Percentiles rank a stretch among this genome's conserved stretches.
These are phyloP conservation scores for Cercospora sesami DNA, from an alignment of 2,329 filamentous ascomycete species.

Conservation along the genomic window DNA sequence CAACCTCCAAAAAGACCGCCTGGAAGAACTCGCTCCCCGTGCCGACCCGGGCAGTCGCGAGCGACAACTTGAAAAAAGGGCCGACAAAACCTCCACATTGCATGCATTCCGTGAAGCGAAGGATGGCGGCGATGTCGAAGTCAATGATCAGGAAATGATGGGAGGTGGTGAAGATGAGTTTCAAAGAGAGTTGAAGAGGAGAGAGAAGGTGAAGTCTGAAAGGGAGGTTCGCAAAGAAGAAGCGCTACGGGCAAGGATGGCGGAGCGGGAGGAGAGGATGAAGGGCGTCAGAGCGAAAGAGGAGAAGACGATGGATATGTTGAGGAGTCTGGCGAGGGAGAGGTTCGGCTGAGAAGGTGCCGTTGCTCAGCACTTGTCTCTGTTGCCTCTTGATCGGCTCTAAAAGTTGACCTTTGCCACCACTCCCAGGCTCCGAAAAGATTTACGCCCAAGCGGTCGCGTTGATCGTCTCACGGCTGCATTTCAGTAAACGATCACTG, in stretches of 20 bases:
- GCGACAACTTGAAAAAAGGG: slow-evolving; percentile 81
- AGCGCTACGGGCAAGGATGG: slow-evolving; percentile 68
- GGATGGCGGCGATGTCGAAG: slow-evolving; percentile 63
- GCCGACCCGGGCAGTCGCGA: slow-evolving; percentile 82
- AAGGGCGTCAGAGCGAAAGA: slow-evolving; percentile 72
- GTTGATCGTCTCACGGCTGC: neutral
- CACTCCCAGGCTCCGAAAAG: neutral
- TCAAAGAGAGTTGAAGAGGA: slow-evolving; percentile 64
- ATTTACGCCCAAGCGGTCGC: neutral
- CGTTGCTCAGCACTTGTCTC: neutral
- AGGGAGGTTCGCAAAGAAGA: slow-evolving; percentile 81
- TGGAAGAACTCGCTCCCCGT: slow-evolving; percentile 80
- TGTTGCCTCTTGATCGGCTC: neutral
- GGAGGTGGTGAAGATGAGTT: slow-evolving; percentile 67
- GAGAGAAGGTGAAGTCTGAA: slow-evolving; percentile 76
- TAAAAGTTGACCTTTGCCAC: neutral
- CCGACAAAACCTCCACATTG: slow-evolving; percentile 70
- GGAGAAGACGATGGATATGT: slow-evolving; percentile 77
- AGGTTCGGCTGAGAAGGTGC: slow-evolving; percentile 60
- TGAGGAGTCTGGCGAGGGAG: slow-evolving; percentile 75
- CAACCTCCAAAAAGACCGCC: slow-evolving; percentile 64
- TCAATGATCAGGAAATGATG: slow-evolving; percentile 75
- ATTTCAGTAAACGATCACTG: neutral
- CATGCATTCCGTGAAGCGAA: slow-evolving; percentile 67
- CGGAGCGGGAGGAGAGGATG: slow-evolving; percentile 77